Base-by-base conservation (phyloP, 2,329 filamentous ascomycete genomes). In the Verticillium nonalfalfae region DNA sequence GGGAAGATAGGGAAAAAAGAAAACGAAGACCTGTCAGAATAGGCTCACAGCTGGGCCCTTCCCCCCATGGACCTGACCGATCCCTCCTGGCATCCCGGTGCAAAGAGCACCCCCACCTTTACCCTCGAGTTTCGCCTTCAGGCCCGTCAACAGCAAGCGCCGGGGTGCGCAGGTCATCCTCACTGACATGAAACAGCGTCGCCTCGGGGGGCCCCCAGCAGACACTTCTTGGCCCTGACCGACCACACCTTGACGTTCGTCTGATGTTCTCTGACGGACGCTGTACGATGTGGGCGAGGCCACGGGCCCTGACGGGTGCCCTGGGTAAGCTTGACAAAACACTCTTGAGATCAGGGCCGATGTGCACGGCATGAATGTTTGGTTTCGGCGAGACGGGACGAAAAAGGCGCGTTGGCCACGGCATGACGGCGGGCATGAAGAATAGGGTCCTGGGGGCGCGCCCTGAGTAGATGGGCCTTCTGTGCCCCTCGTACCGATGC, bases 251-350 rank as follows among this genome's bases (percentile, higher is more conserved):
- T 60, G 62, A 38, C 35, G 63, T 64, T 64, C 63, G 60, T 64
- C 62, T 60, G 62, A 64, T 64, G 57, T 64, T 60, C 58, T 63
- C 61, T 62, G 62, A 64, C 63, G 64, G 58, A 61, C 34, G 55
- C 31, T 59, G 59, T 64, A 55, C 26, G 61, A 18, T 18, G 21
- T 52, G 63, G 61, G 26, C 54, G 40, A 57, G 61, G 18, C 33
- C 52, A 60, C 40, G 52, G 26, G 50, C 39, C 57, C 61, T 58
- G 58, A 13, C 18, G 18, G 45, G 45, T 52, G 45, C 45, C 45
- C 45, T 52, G 45, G 45, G n/a, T 13, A 18, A 18, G 13, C 18
- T 58, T 11, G 38, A 61, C 61, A 59, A 65, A 63, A 64, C 64
- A 57, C 60, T 58, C 33, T 62, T 64, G 62, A 61, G 59, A 60